Percentiles rank a stretch among this genome's conserved stretches.
Evolutionary conservation across 805 yeast species (phyloP).

Genomic region (Nakazawaea molendinolei): DNA sequence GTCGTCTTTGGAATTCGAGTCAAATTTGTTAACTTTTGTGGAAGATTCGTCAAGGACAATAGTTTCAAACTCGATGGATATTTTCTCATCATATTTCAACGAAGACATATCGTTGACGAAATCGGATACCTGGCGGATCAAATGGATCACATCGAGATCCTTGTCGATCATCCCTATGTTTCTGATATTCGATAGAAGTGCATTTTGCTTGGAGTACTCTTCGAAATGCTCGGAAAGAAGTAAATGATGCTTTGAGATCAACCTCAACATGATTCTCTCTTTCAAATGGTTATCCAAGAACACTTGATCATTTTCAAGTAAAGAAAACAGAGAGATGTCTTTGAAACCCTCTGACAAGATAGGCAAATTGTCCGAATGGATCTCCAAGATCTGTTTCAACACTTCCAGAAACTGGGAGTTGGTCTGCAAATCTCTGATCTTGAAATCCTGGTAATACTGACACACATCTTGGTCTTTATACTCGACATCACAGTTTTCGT

Average conservation of each 20-base stretch:
- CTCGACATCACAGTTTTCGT: constrained; percentile 21
- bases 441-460: constrained; percentile 31
- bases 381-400: constrained; percentile 54
- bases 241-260: constrained; percentile 81
- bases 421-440: constrained; percentile 38
- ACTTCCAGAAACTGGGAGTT: constrained; percentile 46
- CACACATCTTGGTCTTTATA: constrained; percentile 22
- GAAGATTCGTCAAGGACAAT: constrained; percentile 21
- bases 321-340: constrained; percentile 35
- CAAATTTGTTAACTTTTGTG: constrained; percentile 27
- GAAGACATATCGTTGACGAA: constrained; percentile 79
- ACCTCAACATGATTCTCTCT: constrained; percentile 82
- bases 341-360: constrained; percentile 75
- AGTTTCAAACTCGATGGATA: constrained; percentile 49
- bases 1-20: constrained; percentile 15
- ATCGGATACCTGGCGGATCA: constrained; percentile 58
- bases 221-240: constrained; percentile 39
- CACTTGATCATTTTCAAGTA: constrained; percentile 20
- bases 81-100: constrained; percentile 74
- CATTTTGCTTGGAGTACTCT: constrained; percentile 28
- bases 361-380: constrained; percentile 82
- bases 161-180: constrained; percentile 64
- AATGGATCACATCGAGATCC: constrained; percentile 53
- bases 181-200: constrained; percentile 28
- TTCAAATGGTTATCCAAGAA: constrained; percentile 72